Evolutionary conservation across 805 yeast genomes (phyloP), one percentile per base, ranked within the genome.

Genomic region (Brettanomyces bruxellensis): DNA sequence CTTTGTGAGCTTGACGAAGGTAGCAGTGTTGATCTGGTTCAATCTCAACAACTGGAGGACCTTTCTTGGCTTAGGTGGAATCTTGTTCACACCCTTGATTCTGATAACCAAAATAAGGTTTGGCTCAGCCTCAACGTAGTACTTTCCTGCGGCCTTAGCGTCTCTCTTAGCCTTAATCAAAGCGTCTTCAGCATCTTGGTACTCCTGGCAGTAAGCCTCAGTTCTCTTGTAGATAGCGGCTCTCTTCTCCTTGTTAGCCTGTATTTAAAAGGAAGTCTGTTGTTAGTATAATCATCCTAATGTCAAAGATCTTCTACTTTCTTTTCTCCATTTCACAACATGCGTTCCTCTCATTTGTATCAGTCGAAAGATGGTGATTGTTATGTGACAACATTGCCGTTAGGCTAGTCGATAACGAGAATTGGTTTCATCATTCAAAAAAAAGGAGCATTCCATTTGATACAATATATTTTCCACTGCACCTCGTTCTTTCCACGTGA

Each of bases 61-160:
- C 86, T 90, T 90, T 86, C 96, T 89, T 82, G 96, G 96, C 85
- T 90, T 90, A 68, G 97, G 96, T 69, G 96, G 86, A 65, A 90
- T 88, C 85, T 89, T 90, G 90, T 79, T 86, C 73, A 90, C 87
- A 90, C 97, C 97, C 91, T 90, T 90, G 83, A 90, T 90, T 85
- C 98, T 88, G 73, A 90, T 81, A 68, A 90, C 95, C 72, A 90
- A 88, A 59, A 87, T 95, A 67, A 90, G 84, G 76, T 87, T 89
- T 67, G 83, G 81, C 81, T 90, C 91, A 72, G 95, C 96, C 67
- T 82, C 88, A 65, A 88, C 95, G 79, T 82, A 90, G 88, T 83
- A 86, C 66, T 93, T 82, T 72, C 95, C 95, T 67, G 81, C 75
- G 71, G 91, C 90, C 80, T 85, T 86, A 62, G 96, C 96, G 58